Conservation (phyloP, 2,329 filamentous ascomycete species). For the Alternaria sp. region DNA sequence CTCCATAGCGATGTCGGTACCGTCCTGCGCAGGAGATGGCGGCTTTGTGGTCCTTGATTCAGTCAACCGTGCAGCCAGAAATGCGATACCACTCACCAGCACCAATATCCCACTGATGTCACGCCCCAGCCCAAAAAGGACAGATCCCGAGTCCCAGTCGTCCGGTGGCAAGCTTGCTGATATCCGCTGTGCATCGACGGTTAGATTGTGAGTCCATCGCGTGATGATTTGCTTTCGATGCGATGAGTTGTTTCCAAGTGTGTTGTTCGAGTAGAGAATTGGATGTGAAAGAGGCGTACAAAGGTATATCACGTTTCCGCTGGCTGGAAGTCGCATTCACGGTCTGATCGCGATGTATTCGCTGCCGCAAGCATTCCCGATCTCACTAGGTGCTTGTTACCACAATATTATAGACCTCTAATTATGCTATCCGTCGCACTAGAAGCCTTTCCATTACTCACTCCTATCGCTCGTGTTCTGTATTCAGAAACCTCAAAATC, state of each 20-base stretch:
- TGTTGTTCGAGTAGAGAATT: background rate
- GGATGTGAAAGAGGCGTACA: background rate
- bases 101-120: conserved; percentile 21
- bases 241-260: background rate
- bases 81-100: conserved; percentile 9
- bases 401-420: background rate
- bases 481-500: background rate
- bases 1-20: background rate
- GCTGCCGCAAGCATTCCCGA: background rate
- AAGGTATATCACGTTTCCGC: background rate
- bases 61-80: background rate
- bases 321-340: conserved; percentile 1
- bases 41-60: conserved; percentile 4
- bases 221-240: background rate
- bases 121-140: conserved; percentile 13
- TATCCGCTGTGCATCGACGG: conserved; percentile 21
- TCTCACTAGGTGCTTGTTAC: background rate
- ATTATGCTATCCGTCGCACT: background rate
- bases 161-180: conserved; percentile 31
- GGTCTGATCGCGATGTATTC: background rate
- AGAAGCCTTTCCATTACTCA: background rate
- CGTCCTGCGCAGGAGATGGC: background rate
- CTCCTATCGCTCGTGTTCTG: background rate
- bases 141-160: conserved; percentile 15
- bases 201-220: conserved; percentile 16